Evolutionary conservation across 148 eudicot genomes (phyloP), one percentile per base, ranked within the genome.

Genomic region (Spergularia marina): DNA sequence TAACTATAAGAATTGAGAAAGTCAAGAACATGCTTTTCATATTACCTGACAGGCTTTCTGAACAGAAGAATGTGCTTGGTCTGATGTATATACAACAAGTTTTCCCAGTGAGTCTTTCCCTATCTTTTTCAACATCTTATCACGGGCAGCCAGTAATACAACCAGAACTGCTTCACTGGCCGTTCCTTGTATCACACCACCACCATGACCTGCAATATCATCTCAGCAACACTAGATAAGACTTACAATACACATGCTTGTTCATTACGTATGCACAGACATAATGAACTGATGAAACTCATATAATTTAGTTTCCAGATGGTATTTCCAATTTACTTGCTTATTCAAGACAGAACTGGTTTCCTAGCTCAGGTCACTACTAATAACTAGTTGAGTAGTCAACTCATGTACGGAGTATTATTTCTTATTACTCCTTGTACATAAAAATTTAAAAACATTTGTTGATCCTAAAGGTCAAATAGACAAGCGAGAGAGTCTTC

Each of bases 161-260:
- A 92, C 96, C 65, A 95, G 77, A 79, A 89, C 90, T 58, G 98
- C 98, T 86, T 95, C 99, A 85, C 99, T 90, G 34, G 99, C 97
- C 18, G 98, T 95, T 51, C 99, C 99, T 79, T 92, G 97, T 83
- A 95, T 92, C 30, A 91, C 97, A 65, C 99, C 99, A 68, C 99
- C 99, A 60, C 99, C 99, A 65, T 83, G 70, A 52, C 97, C 98
- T 95, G 79, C 76, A 78, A 78, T 39, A 72, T 41, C 66, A 61
- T 62, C 53, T 61, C 67, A 78, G 39, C 44, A 21, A 21, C 15
- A 39, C 44, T 16, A 61, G 14, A 60, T 2, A 47, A 10, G 13
- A 3, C 36, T 30, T 30, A 30, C 36, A 3, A 30, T 10, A 17
- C 53, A 39, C 56, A 10, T 36, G 10, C 3, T 65, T 65, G 1